Evolutionary conservation across 2,329 filamentous ascomycete genomes (phyloP).

Genomic region (Clarireedia hainanense): DNA sequence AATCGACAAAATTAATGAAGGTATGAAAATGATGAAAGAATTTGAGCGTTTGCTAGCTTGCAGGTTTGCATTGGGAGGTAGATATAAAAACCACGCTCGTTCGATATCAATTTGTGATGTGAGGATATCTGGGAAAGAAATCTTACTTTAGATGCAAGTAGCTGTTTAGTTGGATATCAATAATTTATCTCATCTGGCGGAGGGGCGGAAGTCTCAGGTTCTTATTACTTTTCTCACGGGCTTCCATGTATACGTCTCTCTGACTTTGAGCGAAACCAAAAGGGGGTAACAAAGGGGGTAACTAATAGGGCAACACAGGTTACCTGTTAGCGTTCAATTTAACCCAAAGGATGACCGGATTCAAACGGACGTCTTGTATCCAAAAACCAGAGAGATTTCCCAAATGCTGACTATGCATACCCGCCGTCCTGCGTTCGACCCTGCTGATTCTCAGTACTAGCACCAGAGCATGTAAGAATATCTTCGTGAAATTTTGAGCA

Average conservation of each 20-base stretch:
- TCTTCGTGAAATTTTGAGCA: too few species aligned
- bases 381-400: too few species aligned
- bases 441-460: too few species aligned
- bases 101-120: constrained; percentile 1
- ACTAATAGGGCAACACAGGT: too few species aligned
- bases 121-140: background rate
- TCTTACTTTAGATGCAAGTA: constrained; percentile 1
- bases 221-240: background rate
- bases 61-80: background rate
- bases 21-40: background rate
- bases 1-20: background rate
- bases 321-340: too few species aligned
- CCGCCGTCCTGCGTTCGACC: too few species aligned
- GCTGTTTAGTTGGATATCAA: background rate
- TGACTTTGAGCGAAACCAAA: too few species aligned
- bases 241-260: background rate
- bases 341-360: too few species aligned
- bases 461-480: too few species aligned
- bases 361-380: too few species aligned
- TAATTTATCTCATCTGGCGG: background rate
- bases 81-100: constrained; percentile 1
- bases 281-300: too few species aligned
- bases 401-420: too few species aligned
- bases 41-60: background rate
- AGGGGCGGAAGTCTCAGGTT: background rate